Conservation (phyloP, 768 basidiomycete genomes). For the Amanita jacksonii region DNA sequence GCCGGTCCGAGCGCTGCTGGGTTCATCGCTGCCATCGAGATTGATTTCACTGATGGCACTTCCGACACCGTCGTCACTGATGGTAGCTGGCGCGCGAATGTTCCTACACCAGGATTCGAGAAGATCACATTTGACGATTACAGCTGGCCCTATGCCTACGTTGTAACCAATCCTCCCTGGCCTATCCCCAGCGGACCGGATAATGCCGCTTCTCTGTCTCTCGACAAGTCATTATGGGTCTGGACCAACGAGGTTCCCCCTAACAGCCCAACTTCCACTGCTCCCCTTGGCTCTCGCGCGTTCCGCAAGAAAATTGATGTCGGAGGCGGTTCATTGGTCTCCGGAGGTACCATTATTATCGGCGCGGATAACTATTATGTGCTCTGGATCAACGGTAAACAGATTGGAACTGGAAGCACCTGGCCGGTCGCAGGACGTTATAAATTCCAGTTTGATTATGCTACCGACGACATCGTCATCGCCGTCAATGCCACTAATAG, state of each 20-base stretch:
- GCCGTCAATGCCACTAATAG: too few species aligned
- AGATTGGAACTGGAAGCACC: too few species aligned
- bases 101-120: conserved; percentile 17
- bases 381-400: too few species aligned
- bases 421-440: too few species aligned
- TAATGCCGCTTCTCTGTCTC: conserved; percentile 15
- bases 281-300: too few species aligned
- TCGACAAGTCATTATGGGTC: conserved; percentile 20
- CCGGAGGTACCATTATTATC: too few species aligned
- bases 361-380: too few species aligned
- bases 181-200: conserved; percentile 10
- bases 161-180: conserved; percentile 11
- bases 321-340: too few species aligned
- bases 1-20: conserved; percentile 19
- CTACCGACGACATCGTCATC: too few species aligned
- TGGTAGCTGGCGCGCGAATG: conserved; percentile 19
- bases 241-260: conserved; percentile 21
- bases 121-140: conserved; percentile 22
- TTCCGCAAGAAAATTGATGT: too few species aligned
- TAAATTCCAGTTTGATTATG: too few species aligned
- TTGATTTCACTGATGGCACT: conserved; percentile 23
- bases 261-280: too few species aligned
- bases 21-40: conserved; percentile 20
- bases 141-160: conserved; percentile 20
- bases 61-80: conserved; percentile 22